These are phyloP conservation scores for Cladobotryum mycophilum DNA, from an alignment of 2,329 filamentous ascomycete species.

Conservation along the genomic window DNA sequence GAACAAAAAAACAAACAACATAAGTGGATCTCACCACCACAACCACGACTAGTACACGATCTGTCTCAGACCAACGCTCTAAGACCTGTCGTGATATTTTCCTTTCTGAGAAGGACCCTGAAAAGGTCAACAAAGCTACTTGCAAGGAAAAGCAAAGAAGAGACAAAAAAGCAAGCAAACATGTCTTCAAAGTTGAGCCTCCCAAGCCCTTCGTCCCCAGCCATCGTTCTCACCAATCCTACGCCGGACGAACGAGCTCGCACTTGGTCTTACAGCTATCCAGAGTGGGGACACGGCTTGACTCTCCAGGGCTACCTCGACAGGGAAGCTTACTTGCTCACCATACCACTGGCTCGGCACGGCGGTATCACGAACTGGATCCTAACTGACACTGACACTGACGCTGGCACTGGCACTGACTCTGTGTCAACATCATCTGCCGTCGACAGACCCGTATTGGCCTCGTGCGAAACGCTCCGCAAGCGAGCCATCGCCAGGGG, in stretches of 20 bases:
- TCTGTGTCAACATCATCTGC: constrained; percentile 15
- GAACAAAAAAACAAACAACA: too few species aligned
- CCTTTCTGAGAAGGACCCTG: not conserved
- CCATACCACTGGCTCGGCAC: constrained; percentile 50
- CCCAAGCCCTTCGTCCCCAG: constrained; percentile 17
- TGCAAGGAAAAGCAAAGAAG: not conserved
- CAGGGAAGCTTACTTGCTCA: constrained; percentile 52
- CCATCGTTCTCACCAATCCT: constrained; percentile 44
- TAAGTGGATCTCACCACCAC: too few species aligned
- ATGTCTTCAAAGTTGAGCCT: constrained; percentile 10
- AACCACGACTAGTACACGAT: too few species aligned
- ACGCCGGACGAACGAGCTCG: constrained; percentile 47
- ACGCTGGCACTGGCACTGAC: constrained; percentile 9
- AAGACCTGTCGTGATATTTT: too few species aligned
- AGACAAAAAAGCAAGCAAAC: not conserved
- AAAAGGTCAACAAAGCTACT: not conserved
- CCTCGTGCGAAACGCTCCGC: constrained; percentile 57
- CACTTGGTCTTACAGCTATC: constrained; percentile 51
- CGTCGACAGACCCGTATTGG: constrained; percentile 47
- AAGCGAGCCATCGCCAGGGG: constrained; percentile 49
- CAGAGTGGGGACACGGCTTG: constrained; percentile 54
- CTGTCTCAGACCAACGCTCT: too few species aligned
- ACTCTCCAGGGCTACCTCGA: constrained; percentile 49
- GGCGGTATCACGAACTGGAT: constrained; percentile 60
- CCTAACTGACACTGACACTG: constrained; percentile 41